Evolutionary conservation across 2,329 filamentous ascomycete species (phyloP).

Genomic region (Laburnicola sp.): DNA sequence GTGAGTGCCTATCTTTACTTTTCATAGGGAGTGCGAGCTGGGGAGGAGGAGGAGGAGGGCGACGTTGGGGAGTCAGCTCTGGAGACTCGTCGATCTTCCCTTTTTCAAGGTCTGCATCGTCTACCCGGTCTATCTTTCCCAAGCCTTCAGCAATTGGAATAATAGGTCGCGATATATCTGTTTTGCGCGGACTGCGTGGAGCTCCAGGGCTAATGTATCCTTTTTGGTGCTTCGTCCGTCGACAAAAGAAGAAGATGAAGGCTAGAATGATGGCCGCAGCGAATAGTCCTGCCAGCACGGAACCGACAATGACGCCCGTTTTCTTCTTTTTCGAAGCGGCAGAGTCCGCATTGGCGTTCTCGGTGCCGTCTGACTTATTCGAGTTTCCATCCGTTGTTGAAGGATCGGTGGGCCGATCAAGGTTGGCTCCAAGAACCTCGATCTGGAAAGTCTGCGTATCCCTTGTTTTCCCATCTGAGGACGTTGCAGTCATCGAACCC

Average conservation of each 20-base stretch:
- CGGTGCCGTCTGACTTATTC: constrained; percentile 3
- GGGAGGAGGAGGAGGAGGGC: constrained; percentile 48
- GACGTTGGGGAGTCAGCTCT: constrained; percentile 33
- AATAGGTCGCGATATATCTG: constrained; percentile 49
- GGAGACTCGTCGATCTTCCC: constrained; percentile 27
- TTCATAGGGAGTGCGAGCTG: constrained; percentile 37
- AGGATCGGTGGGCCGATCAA: neutral
- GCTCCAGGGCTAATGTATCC: constrained; percentile 25
- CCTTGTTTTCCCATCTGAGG: constrained; percentile 26
- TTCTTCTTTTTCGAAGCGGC: constrained; percentile 14
- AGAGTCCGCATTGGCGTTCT: neutral
- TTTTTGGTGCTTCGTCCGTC: constrained; percentile 25
- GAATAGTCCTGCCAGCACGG: constrained; percentile 41
- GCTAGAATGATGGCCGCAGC: constrained; percentile 29
- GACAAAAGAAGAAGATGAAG: constrained; percentile 24
- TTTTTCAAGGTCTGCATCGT: constrained; percentile 46
- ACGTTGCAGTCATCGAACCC: constrained; percentile 50
- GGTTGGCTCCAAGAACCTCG: constrained; percentile 25
- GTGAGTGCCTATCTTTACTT: constrained; percentile 37
- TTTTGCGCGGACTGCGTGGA: constrained; percentile 35
- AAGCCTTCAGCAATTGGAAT: constrained; percentile 37
- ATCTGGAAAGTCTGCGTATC: constrained; percentile 53
- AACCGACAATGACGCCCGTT: constrained; percentile 27
- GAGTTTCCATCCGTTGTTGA: constrained; percentile 13
- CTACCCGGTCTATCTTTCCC: constrained; percentile 25